A percentile compares a stretch with the other conserved stretches of the same genome.
Evolutionary conservation across 495 filamentous ascomycete genomes (phyloP).

Genomic region (Annulohypoxylon stygium): DNA sequence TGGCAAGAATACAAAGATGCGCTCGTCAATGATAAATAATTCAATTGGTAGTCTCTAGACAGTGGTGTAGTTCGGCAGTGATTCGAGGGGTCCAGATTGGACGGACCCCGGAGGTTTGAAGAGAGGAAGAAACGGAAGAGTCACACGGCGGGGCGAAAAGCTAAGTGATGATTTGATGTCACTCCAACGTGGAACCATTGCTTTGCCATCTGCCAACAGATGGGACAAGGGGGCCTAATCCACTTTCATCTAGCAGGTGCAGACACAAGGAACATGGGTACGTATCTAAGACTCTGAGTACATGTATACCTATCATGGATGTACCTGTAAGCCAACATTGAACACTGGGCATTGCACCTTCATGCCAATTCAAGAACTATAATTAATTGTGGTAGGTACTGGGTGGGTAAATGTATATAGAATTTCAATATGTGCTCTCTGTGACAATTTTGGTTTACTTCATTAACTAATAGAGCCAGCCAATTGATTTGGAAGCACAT

Average conservation of each 20-base stretch:
- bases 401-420: too few species aligned
- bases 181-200: not conserved
- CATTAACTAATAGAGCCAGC: too few species aligned
- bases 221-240: not conserved
- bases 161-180: slow-evolving; percentile 39
- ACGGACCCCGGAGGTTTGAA: slow-evolving; percentile 44
- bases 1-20: slow-evolving; percentile 7
- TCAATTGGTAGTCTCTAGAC: slow-evolving; percentile 21
- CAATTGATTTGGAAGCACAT: too few species aligned
- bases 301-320: not conserved
- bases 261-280: not conserved
- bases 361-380: not conserved
- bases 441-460: too few species aligned
- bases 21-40: slow-evolving; percentile 15
- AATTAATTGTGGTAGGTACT: too few species aligned
- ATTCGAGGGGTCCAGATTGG: slow-evolving; percentile 40
- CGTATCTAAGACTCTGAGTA: not conserved
- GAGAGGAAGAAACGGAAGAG: slow-evolving; percentile 32
- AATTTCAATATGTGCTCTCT: too few species aligned
- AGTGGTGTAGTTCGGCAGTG: slow-evolving; percentile 1
- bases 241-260: not conserved
- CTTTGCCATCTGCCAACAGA: not conserved
- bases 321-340: too few species aligned
- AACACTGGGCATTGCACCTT: not conserved
- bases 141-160: slow-evolving; percentile 48